Evolutionary conservation across 2,329 filamentous ascomycete species (phyloP).

Genomic region (Fusarium vanettenii): DNA sequence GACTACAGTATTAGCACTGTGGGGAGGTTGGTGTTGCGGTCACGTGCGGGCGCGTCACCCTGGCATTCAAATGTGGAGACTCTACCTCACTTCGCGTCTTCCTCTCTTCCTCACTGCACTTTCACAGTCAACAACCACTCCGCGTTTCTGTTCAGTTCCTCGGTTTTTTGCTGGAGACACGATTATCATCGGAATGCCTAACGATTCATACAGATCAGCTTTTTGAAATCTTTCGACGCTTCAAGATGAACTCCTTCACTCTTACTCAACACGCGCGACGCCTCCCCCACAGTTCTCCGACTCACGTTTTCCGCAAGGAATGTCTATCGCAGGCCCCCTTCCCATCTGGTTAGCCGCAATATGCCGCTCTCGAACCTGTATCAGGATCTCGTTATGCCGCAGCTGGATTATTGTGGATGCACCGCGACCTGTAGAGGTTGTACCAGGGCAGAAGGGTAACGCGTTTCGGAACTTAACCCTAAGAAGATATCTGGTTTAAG

Average conservation of each 20-base stretch:
- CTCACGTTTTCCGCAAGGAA: conserved; percentile 76
- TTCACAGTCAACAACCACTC: conserved; percentile 30
- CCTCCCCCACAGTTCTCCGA: conserved; percentile 85
- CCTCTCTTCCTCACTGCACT: conserved; percentile 2
- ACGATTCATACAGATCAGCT: conserved; percentile 31
- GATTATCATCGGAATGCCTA: conserved; percentile 4
- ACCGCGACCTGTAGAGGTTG: conserved; percentile 45
- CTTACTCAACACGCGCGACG: conserved; percentile 67
- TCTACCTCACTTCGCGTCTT: conserved; percentile 17
- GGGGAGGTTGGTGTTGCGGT: not conserved
- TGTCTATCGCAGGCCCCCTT: conserved; percentile 63
- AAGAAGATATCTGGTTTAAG: conserved; percentile 80
- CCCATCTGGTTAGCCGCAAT: conserved; percentile 54
- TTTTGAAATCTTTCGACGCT: conserved; percentile 19
- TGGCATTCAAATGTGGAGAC: conserved; percentile 11
- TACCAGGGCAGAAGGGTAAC: conserved; percentile 64
- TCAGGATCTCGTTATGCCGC: conserved; percentile 63
- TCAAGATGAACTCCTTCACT: conserved; percentile 59
- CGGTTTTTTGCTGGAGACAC: conserved; percentile 33
- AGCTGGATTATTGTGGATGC: conserved; percentile 55
- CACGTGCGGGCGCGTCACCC: conserved; percentile 43
- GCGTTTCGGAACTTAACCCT: conserved; percentile 96
- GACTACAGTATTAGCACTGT: conserved; percentile 33
- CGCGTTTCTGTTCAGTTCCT: conserved; percentile 28
- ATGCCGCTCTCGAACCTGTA: conserved; percentile 73